Evolutionary conservation across 108 stramenopile genomes (phyloP).

Genomic region (Nannochloropsis granulata): DNA sequence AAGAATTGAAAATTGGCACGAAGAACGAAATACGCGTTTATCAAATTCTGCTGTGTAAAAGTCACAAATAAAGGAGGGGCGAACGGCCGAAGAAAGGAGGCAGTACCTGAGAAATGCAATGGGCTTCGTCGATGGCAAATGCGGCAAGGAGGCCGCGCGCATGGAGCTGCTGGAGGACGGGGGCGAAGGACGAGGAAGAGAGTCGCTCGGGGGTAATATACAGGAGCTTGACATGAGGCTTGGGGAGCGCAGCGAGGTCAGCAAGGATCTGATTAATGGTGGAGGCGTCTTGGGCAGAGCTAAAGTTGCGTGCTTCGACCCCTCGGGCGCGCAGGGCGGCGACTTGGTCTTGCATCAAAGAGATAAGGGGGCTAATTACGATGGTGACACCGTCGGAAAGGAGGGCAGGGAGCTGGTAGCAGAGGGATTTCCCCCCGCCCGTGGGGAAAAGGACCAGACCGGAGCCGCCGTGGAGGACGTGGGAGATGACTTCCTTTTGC

Average conservation of each 20-base stretch:
- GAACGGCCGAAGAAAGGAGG: too few species aligned
- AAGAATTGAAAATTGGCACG: too few species aligned
- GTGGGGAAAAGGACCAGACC: conserved; percentile 86
- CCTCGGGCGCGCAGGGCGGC: background rate
- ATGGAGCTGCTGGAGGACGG: conserved; percentile 57
- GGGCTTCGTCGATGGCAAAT: conserved; percentile 88
- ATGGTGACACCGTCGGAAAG: conserved; percentile 74
- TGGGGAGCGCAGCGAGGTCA: conserved; percentile 3
- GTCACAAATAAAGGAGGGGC: too few species aligned
- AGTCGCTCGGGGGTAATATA: conserved; percentile 80
- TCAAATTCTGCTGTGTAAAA: too few species aligned
- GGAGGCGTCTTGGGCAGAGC: conserved; percentile 49
- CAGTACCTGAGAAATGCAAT: conserved; percentile 9
- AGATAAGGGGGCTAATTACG: conserved; percentile 87
- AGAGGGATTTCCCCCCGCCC: conserved; percentile 91
- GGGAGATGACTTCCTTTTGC: background rate
- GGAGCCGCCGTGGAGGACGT: conserved; percentile 34
- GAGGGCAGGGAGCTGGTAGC: conserved; percentile 84
- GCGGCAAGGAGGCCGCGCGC: conserved; percentile 49
- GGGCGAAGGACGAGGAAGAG: conserved; percentile 62
- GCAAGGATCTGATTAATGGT: background rate
- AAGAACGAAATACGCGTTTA: too few species aligned
- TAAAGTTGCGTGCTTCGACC: conserved; percentile 39
- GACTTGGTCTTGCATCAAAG: conserved; percentile 93
- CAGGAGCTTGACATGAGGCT: conserved; percentile 45